Percentiles rank a stretch among this genome's conserved stretches.
phyloP scores from a whole-genome alignment of 352 stramenopile species.

The Blastocystis sp. region DNA sequence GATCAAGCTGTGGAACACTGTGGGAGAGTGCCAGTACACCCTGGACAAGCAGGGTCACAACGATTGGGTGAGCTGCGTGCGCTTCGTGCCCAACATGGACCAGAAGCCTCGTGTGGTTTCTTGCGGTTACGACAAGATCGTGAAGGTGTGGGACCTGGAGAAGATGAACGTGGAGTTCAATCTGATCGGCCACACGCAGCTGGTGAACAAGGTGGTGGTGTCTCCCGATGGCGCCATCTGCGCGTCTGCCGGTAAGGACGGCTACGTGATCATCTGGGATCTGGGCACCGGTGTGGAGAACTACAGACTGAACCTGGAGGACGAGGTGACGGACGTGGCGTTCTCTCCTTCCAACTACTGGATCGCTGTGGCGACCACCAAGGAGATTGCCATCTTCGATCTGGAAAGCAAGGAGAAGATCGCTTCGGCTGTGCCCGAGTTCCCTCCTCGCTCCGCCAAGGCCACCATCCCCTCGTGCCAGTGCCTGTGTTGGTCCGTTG shows the following conservation, averaged over 20 bases:
- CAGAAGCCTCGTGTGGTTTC: background rate
- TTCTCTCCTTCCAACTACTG: no score
- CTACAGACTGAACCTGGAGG: no score
- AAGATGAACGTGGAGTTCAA: background rate
- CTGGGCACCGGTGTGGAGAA: background rate
- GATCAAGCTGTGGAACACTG: no score
- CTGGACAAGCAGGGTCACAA: no score
- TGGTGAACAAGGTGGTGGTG: no score
- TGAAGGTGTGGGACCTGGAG: background rate
- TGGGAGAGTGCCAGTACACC: no score
- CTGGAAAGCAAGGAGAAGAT: no score
- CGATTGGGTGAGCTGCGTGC: no score
- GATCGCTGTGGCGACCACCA: no score
- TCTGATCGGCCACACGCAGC: background rate
- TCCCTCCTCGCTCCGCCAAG: background rate
- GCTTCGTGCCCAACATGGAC: background rate
- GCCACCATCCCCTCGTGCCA: background rate
- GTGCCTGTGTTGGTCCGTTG: background rate
- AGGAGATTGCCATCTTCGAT: no score
- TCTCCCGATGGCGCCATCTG: no score
- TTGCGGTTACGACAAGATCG: background rate
- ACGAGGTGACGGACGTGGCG: no score
- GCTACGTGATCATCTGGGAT: background rate
- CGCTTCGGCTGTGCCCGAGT: background rate
- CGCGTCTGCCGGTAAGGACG: background rate